Percentiles rank a stretch among this genome's conserved stretches.
Evolutionary conservation across 2,329 filamentous ascomycete species (phyloP).

Genomic region (Colletotrichum caudatum): DNA sequence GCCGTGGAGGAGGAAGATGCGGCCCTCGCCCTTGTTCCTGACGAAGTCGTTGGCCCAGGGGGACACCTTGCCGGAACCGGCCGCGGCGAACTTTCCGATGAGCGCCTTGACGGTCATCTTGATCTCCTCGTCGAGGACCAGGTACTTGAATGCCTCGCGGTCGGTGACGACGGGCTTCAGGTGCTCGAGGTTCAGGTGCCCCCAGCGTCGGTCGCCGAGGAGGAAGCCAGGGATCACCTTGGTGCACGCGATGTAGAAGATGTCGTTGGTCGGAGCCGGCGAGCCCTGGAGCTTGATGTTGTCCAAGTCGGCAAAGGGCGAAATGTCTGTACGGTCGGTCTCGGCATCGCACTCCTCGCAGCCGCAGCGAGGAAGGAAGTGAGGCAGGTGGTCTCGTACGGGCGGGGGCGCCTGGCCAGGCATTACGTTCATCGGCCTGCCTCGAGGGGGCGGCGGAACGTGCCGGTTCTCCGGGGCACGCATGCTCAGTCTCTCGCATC

Average conservation of each 20-base stretch:
- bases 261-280: constrained; percentile 53
- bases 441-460: constrained; percentile 15
- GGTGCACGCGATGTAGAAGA: constrained; percentile 58
- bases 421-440: not conserved
- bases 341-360: constrained; percentile 53
- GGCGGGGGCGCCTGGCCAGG: constrained; percentile 26
- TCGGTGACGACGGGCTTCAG: constrained; percentile 57
- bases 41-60: constrained; percentile 57
- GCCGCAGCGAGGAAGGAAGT: constrained; percentile 56
- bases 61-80: constrained; percentile 52
- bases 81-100: constrained; percentile 59
- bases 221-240: constrained; percentile 62
- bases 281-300: constrained; percentile 53
- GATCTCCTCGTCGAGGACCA: constrained; percentile 62
- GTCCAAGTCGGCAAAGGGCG: constrained; percentile 56
- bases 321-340: constrained; percentile 44
- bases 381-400: constrained; percentile 54
- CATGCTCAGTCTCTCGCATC: constrained; percentile 53
- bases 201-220: constrained; percentile 59
- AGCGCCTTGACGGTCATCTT: constrained; percentile 61
- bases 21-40: constrained; percentile 58
- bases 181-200: constrained; percentile 54
- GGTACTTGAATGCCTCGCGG: constrained; percentile 62
- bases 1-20: constrained; percentile 65
- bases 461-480: constrained; percentile 45